Percentiles rank a stretch among this genome's conserved stretches.
phyloP scores from a whole-genome alignment of 805 yeast genomes.

The Candida methanosorbosa region DNA sequence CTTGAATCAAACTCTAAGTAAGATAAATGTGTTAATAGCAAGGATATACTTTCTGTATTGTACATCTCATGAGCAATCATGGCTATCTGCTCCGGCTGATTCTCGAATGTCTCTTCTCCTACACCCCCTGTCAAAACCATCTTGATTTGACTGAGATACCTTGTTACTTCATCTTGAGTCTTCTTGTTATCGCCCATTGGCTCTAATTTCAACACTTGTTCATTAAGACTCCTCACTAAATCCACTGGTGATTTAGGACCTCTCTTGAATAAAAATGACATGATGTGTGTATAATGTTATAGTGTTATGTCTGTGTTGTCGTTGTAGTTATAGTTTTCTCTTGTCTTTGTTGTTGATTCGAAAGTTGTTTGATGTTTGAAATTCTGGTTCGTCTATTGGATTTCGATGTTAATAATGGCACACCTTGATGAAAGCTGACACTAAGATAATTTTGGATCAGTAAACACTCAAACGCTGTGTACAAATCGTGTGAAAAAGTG shows the following conservation, averaged over 20 bases:
- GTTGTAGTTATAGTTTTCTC: no score
- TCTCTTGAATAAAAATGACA: conserved; percentile 89
- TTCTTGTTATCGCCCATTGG: conserved; percentile 29
- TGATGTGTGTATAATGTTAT: no score
- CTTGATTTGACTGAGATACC: conserved; percentile 57
- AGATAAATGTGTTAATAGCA: conserved; percentile 49
- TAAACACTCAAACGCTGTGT: no score
- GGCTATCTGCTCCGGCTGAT: conserved; percentile 63
- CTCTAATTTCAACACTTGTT: conserved; percentile 60
- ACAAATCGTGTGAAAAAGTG: no score
- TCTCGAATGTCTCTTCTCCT: conserved; percentile 11
- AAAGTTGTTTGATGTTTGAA: no score
- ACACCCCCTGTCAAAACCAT: conserved; percentile 59
- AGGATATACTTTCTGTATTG: conserved; percentile 56
- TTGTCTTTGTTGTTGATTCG: no score
- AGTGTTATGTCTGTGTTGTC: no score
- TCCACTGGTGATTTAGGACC: conserved; percentile 88
- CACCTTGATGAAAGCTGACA: no score
- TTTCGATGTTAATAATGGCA: no score
- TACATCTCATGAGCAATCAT: conserved; percentile 75
- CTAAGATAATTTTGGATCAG: no score
- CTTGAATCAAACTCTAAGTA: conserved; percentile 82
- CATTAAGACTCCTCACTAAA: conserved; percentile 65
- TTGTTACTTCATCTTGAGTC: conserved; percentile 64
- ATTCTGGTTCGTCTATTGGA: no score